Evolutionary conservation across 495 filamentous ascomycete species (phyloP).

Genomic region (Daldinia vernicosa): DNA sequence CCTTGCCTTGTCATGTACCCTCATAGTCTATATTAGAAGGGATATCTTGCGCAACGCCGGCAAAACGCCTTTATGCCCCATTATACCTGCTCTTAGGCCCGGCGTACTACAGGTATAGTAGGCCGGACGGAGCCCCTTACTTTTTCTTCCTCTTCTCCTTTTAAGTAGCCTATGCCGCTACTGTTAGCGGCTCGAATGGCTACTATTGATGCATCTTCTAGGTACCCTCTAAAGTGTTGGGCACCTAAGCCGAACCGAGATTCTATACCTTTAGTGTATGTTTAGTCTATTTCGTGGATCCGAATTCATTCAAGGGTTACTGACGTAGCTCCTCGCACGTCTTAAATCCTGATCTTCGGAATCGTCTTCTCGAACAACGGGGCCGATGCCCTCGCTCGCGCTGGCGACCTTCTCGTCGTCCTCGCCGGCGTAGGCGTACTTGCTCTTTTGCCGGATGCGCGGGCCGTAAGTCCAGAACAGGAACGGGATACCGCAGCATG

Average conservation of each 20-base stretch:
- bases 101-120: background rate
- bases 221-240: background rate
- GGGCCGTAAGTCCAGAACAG: constrained; percentile 80
- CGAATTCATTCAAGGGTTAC: constrained; percentile 49
- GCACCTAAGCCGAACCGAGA: background rate
- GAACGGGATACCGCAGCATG: constrained; percentile 79
- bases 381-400: constrained; percentile 27
- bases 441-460: constrained; percentile 68
- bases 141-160: background rate
- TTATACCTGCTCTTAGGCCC: background rate
- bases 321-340: constrained; percentile 54
- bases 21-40: background rate
- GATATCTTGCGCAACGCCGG: background rate
- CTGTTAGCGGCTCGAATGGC: background rate
- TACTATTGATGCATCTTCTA: background rate
- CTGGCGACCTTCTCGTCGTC: constrained; percentile 48
- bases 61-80: constrained; percentile 7
- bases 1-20: background rate
- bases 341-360: constrained; percentile 48
- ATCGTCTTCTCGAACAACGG: constrained; percentile 42
- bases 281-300: background rate
- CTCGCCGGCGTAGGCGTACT: constrained; percentile 69
- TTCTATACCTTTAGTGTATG: background rate
- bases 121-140: background rate
- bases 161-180: background rate